These are phyloP conservation scores for Bryum argenteum DNA, from an alignment of 225 moss, liverwort and hornwort genomes.

Conservation along the genomic window DNA sequence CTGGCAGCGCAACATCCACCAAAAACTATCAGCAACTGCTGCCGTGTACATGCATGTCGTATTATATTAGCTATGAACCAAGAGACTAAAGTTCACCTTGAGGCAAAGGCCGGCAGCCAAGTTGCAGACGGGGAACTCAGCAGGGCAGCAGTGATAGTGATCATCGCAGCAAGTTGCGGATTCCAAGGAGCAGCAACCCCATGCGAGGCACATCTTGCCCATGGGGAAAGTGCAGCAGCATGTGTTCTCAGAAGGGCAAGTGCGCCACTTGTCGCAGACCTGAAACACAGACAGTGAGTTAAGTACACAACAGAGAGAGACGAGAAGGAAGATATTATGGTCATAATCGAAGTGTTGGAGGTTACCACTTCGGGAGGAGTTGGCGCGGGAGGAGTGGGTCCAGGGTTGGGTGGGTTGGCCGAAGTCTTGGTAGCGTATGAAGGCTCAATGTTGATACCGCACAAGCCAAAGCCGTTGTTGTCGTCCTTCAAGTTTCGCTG, in stretches of 20 bases:
- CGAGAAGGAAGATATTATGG: no score
- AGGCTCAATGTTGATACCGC: conserved; percentile 89
- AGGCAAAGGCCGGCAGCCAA: conserved; percentile 66
- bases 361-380: conserved; percentile 71
- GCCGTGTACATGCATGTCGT: background rate
- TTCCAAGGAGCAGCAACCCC: conserved; percentile 85
- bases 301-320: background rate
- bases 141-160: conserved; percentile 89
- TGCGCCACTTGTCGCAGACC: conserved; percentile 85
- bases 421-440: conserved; percentile 77
- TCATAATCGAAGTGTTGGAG: background rate
- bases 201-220: conserved; percentile 70
- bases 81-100: conserved; percentile 33
- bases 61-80: no score
- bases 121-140: conserved; percentile 56
- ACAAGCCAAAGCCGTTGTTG: conserved; percentile 51
- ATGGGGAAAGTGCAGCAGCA: conserved; percentile 92
- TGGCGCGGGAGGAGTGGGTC: conserved; percentile 82
- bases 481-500: conserved; percentile 40
- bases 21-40: background rate
- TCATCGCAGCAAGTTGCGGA: conserved; percentile 95
- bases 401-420: conserved; percentile 82
- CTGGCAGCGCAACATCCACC: conserved; percentile 17
- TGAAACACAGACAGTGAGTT: conserved; percentile 15
- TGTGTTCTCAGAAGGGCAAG: conserved; percentile 79